Evolutionary conservation across 192 early-diverging fungal species (phyloP), one percentile per base, ranked within the genome.

Genomic region (Phycomyces nitens): DNA sequence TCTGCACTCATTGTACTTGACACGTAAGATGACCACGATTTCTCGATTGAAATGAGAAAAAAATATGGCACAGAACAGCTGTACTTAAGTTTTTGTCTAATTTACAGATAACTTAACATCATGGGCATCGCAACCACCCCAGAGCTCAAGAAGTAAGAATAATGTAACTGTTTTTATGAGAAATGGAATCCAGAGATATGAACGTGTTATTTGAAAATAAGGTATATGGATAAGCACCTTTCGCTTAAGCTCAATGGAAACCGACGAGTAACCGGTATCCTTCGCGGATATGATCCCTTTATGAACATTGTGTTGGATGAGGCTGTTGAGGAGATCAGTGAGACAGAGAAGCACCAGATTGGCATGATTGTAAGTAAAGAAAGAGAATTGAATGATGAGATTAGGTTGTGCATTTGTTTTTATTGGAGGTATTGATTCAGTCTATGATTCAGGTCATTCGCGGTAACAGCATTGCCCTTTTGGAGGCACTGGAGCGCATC

Each of bases 271-370:
- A 90, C 87, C n/a, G 97, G 97, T 38, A 78, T 98, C 38, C 86
- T 99, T 70, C 91, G 97, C 47, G 96, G 97, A n/a, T 99, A 86
- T 70, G 97, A 99, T 70, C 89, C 97, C 18, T 99, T 98, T 80
- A 96, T 99, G 97, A 99, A 99, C 81, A 70, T 99, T 65, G 94
- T 98, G 38, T 74, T 99, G 65, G 96, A 94, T 60, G 92, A 98
- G 43, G 85, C 94, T 23, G 79, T 88, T 27, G 96, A 99, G 72
- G 87, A 90, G 59, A 75, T 89, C 16, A 79, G 78, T 7, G 83
- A 82, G 1, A 82, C 80, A 22, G 86, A 92, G 60, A 84, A 81
- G 49, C 63, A 80, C n/a, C 64, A 82, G 0, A 90, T 99, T 51
- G 95, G 96, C 54, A 96, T 90, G 73, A 86, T 96, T 61, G 96